phyloP scores from a whole-genome alignment of 306 rosid genomes.

The Begonia masoniana region DNA sequence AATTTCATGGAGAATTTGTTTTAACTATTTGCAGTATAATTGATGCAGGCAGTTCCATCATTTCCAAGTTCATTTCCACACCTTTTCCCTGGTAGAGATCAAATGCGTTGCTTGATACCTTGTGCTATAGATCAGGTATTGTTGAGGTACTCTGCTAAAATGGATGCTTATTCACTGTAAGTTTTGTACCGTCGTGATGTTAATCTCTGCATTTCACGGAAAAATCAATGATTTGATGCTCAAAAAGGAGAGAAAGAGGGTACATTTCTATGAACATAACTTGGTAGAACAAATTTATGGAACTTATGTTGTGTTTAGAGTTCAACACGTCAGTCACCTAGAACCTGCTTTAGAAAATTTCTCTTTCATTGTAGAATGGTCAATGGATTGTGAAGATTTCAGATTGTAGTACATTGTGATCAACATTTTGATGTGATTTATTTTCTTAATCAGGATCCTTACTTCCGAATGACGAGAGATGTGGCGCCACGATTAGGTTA shows the following conservation, averaged over 20 bases:
- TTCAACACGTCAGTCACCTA: no score
- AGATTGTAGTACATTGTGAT: no score
- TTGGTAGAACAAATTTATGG: no score
- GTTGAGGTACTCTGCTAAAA: background rate
- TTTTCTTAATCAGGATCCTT: slow-evolving; percentile 60
- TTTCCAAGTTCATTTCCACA: slow-evolving; percentile 98
- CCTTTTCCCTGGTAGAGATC: slow-evolving; percentile 61
- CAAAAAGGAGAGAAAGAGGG: no score
- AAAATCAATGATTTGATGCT: no score
- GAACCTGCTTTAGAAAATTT: no score
- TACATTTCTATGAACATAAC: no score
- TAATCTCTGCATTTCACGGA: background rate
- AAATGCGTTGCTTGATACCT: slow-evolving; percentile 84
- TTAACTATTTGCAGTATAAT: slow-evolving; percentile 1
- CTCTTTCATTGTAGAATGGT: no score
- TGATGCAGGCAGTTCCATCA: slow-evolving; percentile 85
- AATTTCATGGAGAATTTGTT: no score
- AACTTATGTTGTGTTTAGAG: no score
- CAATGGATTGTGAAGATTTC: no score
- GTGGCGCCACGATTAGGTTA: slow-evolving; percentile 83
- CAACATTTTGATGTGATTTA: no score
- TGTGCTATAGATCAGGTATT: slow-evolving; percentile 95
- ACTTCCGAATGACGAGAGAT: slow-evolving; percentile 93
- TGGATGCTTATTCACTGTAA: background rate
- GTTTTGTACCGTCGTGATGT: background rate